phyloP scores from a whole-genome alignment of 192 early-diverging fungal species.

The Rhizophagus prolifer region DNA sequence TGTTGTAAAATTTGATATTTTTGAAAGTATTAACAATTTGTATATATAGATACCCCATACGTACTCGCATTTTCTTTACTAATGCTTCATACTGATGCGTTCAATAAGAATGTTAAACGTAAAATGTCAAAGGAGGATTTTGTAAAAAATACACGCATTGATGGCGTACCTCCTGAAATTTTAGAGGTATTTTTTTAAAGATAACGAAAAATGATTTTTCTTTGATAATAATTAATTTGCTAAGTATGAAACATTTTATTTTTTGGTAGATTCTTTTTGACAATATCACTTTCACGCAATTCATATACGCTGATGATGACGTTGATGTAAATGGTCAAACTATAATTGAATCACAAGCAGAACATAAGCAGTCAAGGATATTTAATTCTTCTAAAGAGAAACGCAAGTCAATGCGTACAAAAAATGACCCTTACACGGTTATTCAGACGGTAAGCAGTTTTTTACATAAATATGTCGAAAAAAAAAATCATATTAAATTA shows the following conservation, averaged over 20 bases:
- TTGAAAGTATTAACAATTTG: no score
- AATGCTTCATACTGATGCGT: constrained; percentile 83
- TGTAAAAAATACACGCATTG: constrained; percentile 68
- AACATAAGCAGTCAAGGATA: constrained; percentile 9
- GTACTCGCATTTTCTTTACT: constrained; percentile 78
- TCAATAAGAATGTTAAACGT: constrained; percentile 75
- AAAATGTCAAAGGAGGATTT: constrained; percentile 86
- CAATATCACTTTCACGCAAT: constrained; percentile 55
- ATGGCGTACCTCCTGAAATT: constrained; percentile 67
- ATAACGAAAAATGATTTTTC: background rate
- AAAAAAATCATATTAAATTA: background rate
- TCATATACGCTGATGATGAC: constrained; percentile 55
- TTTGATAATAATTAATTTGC: background rate
- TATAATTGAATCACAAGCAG: constrained; percentile 30
- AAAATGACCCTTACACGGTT: constrained; percentile 42
- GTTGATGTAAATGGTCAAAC: constrained; percentile 43
- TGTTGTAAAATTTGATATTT: no score
- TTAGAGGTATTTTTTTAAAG: constrained; percentile 53
- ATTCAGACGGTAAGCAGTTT: constrained; percentile 42
- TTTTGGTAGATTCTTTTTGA: constrained; percentile 53
- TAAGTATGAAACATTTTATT: background rate
- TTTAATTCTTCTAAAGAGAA: constrained; percentile 24
- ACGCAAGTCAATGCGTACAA: constrained; percentile 31
- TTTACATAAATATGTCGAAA: background rate
- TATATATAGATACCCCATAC: constrained; percentile 63